Evolutionary conservation across 306 rosid genomes (phyloP).

Genomic region (Astragalus glycyphyllos): DNA sequence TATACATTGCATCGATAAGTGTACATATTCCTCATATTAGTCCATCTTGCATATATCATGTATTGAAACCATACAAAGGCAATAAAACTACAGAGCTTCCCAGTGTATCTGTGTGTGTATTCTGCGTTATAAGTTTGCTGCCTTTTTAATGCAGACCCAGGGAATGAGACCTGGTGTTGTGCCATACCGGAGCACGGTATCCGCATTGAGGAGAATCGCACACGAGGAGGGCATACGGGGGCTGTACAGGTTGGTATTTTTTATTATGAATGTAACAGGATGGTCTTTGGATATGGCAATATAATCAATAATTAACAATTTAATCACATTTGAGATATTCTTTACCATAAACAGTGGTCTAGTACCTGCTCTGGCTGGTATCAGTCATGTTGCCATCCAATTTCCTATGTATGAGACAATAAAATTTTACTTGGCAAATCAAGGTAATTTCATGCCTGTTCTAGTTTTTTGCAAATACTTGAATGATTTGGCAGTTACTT

Average conservation of each 20-base stretch:
- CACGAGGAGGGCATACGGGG: conserved; percentile 93
- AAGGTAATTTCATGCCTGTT: conserved; percentile 56
- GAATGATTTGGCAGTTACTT: conserved; percentile 31
- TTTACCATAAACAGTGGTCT: conserved; percentile 67
- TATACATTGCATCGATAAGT: conserved; percentile 2
- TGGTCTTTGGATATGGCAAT: conserved; percentile 28
- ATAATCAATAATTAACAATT: conserved; percentile 19
- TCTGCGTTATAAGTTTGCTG: conserved; percentile 27
- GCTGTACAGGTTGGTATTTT: conserved; percentile 72
- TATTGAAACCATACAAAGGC: conserved; percentile 24
- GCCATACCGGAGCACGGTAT: conserved; percentile 72
- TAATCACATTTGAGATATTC: conserved; percentile 28
- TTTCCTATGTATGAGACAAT: conserved; percentile 83
- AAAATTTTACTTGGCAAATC: conserved; percentile 68
- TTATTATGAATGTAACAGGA: conserved; percentile 2
- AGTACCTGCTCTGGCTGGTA: conserved; percentile 90
- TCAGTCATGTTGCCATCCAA: conserved; percentile 91
- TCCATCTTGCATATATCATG: conserved; percentile 2
- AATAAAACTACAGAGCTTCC: conserved; percentile 6
- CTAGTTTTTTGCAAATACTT: conserved; percentile 4
- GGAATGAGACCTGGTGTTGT: conserved; percentile 80
- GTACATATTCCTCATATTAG: conserved; percentile 3
- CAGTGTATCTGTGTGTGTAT: conserved; percentile 18
- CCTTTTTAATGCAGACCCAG: conserved; percentile 67
- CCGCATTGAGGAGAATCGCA: conserved; percentile 88